Evolutionary conservation across 805 yeast species (phyloP).

Genomic region (Lachancea sp.): DNA sequence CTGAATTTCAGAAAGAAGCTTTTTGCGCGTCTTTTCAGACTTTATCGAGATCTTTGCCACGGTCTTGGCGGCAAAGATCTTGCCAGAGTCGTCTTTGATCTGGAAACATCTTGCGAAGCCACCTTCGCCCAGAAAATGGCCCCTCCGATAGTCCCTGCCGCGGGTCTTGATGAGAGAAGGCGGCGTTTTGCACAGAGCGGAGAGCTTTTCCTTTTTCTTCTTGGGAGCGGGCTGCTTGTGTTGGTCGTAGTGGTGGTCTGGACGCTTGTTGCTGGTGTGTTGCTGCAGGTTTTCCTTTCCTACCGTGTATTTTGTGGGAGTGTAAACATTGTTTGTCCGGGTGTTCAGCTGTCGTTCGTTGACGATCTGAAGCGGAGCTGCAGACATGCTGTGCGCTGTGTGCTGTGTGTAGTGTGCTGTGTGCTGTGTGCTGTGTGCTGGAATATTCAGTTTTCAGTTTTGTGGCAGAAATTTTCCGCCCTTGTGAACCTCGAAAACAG

Average conservation of each 20-base stretch:
- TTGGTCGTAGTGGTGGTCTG: constrained; percentile 13
- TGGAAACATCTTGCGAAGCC: constrained; percentile 99
- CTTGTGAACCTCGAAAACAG: too few relatives aligned
- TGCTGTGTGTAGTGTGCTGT: too few relatives aligned
- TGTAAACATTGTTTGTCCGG: constrained; percentile 24
- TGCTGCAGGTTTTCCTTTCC: constrained; percentile 20
- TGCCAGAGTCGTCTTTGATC: constrained; percentile 84
- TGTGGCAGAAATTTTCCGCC: constrained; percentile 5
- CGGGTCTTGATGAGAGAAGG: constrained; percentile 87
- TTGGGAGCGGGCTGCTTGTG: constrained; percentile 33
- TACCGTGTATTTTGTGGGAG: constrained; percentile 25
- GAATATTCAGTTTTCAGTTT: neutral
- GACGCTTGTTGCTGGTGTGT: constrained; percentile 11
- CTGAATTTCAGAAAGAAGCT: constrained; percentile 86
- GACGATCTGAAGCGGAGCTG: constrained; percentile 31
- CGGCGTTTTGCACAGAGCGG: constrained; percentile 92
- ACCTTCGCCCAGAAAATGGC: constrained; percentile 91
- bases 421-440: too few relatives aligned
- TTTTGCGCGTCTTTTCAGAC: constrained; percentile 77
- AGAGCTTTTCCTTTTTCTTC: constrained; percentile 82
- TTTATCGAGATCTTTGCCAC: constrained; percentile 93
- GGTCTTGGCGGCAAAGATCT: constrained; percentile 90
- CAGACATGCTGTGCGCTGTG: too few relatives aligned
- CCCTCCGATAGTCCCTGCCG: constrained; percentile 88
- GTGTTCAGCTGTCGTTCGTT: constrained; percentile 32